Conservation (phyloP, 1,284 basidiomycete genomes). For the Cutaneotrichosporon cutaneum region DNA sequence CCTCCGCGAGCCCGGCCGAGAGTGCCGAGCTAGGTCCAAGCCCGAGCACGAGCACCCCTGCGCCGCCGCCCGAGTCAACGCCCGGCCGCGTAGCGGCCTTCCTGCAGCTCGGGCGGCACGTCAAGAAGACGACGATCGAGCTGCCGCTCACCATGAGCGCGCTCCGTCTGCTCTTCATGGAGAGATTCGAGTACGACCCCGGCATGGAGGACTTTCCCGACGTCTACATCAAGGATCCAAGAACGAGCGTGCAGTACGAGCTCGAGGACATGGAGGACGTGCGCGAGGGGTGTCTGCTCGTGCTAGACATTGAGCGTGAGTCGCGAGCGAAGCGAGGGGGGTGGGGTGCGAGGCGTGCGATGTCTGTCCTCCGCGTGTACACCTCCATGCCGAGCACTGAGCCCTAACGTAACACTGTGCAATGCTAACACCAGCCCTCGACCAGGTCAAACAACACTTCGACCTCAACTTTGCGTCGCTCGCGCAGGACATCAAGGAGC, state of each 20-base stretch:
- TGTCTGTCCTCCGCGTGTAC: too few species aligned
- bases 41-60: neutral
- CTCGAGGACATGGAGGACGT: constrained; percentile 94
- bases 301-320: constrained; percentile 94
- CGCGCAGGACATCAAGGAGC: constrained; percentile 88
- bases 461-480: constrained; percentile 81
- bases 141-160: constrained; percentile 57
- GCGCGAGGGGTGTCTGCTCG: constrained; percentile 79
- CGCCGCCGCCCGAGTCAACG: neutral
- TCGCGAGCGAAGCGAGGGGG: constrained; percentile 24
- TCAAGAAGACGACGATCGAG: constrained; percentile 80
- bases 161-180: constrained; percentile 74
- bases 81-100: constrained; percentile 62
- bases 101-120: constrained; percentile 85
- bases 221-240: constrained; percentile 89
- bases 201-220: constrained; percentile 91
- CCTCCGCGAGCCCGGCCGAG: neutral
- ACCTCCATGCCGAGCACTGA: too few species aligned
- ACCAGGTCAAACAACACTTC: constrained; percentile 98
- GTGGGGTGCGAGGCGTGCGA: neutral
- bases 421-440: constrained; percentile 66
- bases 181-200: constrained; percentile 92
- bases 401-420: neutral
- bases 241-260: constrained; percentile 90
- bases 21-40: neutral